Base-by-base conservation (phyloP, 1,284 basidiomycete genomes). In the Boletus calvinii region DNA sequence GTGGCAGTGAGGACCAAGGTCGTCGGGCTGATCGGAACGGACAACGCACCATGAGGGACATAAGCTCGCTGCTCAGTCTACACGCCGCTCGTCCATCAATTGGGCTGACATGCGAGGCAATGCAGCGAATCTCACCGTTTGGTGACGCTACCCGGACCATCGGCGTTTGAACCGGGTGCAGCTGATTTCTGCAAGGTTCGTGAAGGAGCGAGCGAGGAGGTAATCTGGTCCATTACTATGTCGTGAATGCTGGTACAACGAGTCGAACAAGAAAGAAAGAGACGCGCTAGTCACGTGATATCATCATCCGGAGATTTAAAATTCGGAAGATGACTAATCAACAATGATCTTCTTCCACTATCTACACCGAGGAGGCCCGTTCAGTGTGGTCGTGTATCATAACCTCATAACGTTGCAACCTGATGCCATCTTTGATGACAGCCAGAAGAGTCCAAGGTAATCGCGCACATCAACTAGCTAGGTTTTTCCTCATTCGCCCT, bases 1-100 rank as follows among this genome's bases (percentile, higher is more conserved):
- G 39, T 24, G 44, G 31, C 11, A 42, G 50, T 63, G 49, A 59
- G 55, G 46, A 50, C 11, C 13, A 24, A 17, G 22, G 36, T n/a
- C 4, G 4, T 26, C 26, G 17, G 24, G 17, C 13, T 32, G 15
- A 34, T 22, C 51, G 22, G 12, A 6, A 17, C 17, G 26, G 22
- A 63, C 77, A 57, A 66, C 84, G 60, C 57, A 89, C 89, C 89
- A 92, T 90, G 46, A 92, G 74, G 31, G 84, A 85, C 90, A 92
- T 92, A 17, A 92, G 79, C 72, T 92, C 89, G 65, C 77, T 91
- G 59, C 82, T 81, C 51, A 92, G 76, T 51, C 90, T 88, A 54
- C 37, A 50, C 20, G 36, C 41, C 30, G 46, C 45, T 47, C 43
- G 55, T 59, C 31, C 48, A 26, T 48, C 53, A 26, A 57, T 42